Percentiles rank a stretch among this genome's conserved stretches.
Evolutionary conservation across 2,329 filamentous ascomycete genomes (phyloP).

Genomic region (Aspergillus ibericus): DNA sequence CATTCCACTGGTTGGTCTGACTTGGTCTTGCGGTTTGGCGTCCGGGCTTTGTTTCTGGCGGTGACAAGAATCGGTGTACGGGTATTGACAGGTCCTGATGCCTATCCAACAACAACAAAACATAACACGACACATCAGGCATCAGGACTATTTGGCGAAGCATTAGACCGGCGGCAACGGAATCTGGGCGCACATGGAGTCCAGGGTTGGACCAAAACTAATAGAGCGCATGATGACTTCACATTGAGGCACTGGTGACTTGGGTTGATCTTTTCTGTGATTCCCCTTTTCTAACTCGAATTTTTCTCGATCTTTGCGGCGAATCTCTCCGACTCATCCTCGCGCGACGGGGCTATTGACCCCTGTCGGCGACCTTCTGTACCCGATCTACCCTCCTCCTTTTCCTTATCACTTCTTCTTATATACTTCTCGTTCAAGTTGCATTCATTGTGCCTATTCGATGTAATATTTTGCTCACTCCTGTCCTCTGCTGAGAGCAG

Average conservation of each 20-base stretch:
- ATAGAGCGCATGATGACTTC: constrained; percentile 26
- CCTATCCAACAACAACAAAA: neutral
- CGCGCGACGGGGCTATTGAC: neutral
- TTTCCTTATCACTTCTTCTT: constrained; percentile 18
- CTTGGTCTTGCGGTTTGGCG: constrained; percentile 35
- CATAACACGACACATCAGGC: constrained; percentile 9
- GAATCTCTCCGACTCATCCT: neutral
- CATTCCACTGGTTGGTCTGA: constrained; percentile 24
- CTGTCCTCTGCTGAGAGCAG: constrained; percentile 16
- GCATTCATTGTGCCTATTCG: constrained; percentile 27
- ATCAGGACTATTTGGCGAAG: constrained; percentile 11
- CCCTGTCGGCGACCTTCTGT: neutral
- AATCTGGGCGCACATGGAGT: constrained; percentile 20
- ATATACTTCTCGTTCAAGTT: constrained; percentile 22
- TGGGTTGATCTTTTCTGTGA: constrained; percentile 23
- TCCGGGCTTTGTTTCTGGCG: constrained; percentile 34
- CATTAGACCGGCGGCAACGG: constrained; percentile 17
- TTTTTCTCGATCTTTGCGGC: constrained; percentile 34
- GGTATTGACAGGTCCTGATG: constrained; percentile 9
- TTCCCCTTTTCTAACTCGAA: too few species aligned
- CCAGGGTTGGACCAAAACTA: constrained; percentile 20
- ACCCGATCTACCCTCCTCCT: constrained; percentile 26
- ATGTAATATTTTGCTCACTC: constrained; percentile 35
- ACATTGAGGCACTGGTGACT: constrained; percentile 26
- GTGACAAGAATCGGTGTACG: constrained; percentile 25